Conservation (phyloP, 495 filamentous ascomycete species). For the Immersiella caudata region DNA sequence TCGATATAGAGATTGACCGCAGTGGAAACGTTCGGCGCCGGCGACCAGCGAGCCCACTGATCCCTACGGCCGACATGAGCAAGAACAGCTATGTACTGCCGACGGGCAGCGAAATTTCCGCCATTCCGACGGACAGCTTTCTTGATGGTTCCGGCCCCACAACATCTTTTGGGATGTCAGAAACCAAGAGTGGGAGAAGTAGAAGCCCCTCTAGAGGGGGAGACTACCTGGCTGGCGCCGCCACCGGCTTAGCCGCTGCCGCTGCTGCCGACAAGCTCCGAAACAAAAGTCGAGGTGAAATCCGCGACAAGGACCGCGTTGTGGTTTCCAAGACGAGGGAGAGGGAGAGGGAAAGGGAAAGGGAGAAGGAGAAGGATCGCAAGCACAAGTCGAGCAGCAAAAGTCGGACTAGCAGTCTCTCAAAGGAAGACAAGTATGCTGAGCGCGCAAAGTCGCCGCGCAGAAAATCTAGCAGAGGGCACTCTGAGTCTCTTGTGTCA, state of each 20-base stretch:
- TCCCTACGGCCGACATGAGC: constrained; percentile 58
- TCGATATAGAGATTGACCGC: constrained; percentile 77
- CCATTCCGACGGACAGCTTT: constrained; percentile 89
- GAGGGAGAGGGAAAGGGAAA: constrained; percentile 39
- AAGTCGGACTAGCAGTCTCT: constrained; percentile 63
- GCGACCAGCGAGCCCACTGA: constrained; percentile 57
- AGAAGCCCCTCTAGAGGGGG: constrained; percentile 43
- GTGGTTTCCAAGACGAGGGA: constrained; percentile 36
- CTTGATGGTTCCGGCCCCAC: constrained; percentile 63
- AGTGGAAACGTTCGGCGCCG: constrained; percentile 44
- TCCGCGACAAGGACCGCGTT: constrained; percentile 33
- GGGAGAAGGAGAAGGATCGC: constrained; percentile 45
- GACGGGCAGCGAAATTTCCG: constrained; percentile 80
- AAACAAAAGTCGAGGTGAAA: constrained; percentile 47
- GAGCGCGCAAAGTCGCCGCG: constrained; percentile 60
- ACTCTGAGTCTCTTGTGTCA: constrained; percentile 64
- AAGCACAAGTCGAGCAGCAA: constrained; percentile 55
- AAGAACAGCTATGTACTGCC: constrained; percentile 62
- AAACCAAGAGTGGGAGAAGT: constrained; percentile 38
- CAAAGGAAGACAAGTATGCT: constrained; percentile 56
- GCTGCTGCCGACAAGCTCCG: constrained; percentile 55
- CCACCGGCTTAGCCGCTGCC: constrained; percentile 40
- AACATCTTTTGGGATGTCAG: constrained; percentile 35
- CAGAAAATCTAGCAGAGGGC: constrained; percentile 63
- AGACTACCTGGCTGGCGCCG: constrained; percentile 41